Conservation (phyloP, 352 stramenopile genomes). For the Globisporangium perplexum region DNA sequence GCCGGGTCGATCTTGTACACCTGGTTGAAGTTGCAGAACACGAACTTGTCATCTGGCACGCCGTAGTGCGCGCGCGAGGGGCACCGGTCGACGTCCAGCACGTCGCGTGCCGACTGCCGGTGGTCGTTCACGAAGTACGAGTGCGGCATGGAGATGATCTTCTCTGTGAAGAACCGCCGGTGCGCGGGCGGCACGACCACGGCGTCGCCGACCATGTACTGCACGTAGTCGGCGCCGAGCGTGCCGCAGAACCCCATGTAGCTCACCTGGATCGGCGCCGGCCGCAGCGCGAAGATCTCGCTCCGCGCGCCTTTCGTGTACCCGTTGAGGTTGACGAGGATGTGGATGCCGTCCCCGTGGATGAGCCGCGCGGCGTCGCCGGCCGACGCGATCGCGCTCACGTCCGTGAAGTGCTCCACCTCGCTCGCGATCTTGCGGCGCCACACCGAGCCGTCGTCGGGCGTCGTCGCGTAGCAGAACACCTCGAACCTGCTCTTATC, state of each 20-base stretch:
- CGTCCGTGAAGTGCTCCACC: conserved; percentile 87
- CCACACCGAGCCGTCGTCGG: conserved; percentile 79
- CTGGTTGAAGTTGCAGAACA: conserved; percentile 95
- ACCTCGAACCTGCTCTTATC: conserved; percentile 84
- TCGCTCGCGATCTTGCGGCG: conserved; percentile 75
- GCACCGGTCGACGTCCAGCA: conserved; percentile 73
- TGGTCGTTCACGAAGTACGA: conserved; percentile 94
- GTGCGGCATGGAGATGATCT: conserved; percentile 90
- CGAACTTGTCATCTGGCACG: conserved; percentile 89
- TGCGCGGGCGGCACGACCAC: conserved; percentile 62
- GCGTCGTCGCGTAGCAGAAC: conserved; percentile 85
- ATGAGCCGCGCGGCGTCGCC: conserved; percentile 80
- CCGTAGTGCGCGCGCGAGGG: conserved; percentile 83
- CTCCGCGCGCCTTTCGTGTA: conserved; percentile 91
- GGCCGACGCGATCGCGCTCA: conserved; percentile 50
- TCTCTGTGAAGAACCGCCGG: conserved; percentile 81
- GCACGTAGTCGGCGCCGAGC: conserved; percentile 88
- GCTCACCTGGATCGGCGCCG: conserved; percentile 85
- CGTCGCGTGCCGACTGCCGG: conserved; percentile 76
- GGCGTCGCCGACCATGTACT: conserved; percentile 91
- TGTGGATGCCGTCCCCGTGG: conserved; percentile 79
- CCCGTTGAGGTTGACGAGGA: conserved; percentile 92
- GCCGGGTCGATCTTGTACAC: conserved; percentile 94
- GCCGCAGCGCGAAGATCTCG: conserved; percentile 91
- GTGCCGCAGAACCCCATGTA: conserved; percentile 91